These are phyloP conservation scores for Phytophthora europaea DNA, from an alignment of 352 stramenopile genomes.

Conservation along the genomic window DNA sequence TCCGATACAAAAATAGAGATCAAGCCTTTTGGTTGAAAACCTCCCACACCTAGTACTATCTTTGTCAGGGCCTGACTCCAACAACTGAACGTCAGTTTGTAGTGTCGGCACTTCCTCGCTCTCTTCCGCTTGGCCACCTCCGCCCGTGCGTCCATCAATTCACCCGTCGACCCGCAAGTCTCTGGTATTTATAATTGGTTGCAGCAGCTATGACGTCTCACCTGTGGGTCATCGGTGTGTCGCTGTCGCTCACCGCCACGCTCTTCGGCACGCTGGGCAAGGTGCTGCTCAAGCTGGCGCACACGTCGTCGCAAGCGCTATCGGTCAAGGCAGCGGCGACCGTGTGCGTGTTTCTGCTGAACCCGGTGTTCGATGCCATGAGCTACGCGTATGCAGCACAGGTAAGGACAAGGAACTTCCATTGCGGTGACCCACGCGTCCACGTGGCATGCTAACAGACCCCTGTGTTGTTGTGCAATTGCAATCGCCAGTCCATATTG, in stretches of 20 bases:
- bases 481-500: slow-evolving; percentile 71
- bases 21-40: slow-evolving; percentile 2
- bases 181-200: slow-evolving; percentile 36
- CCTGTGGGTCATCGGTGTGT: slow-evolving; percentile 82
- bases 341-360: slow-evolving; percentile 85
- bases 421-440: background rate
- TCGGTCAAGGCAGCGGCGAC: slow-evolving; percentile 77
- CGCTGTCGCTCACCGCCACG: slow-evolving; percentile 83
- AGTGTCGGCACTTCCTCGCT: slow-evolving; percentile 18
- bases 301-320: slow-evolving; percentile 67
- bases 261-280: slow-evolving; percentile 89
- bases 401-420: slow-evolving; percentile 37
- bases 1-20: slow-evolving; percentile 30
- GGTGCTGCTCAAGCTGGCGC: slow-evolving; percentile 88
- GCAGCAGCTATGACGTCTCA: slow-evolving; percentile 41
- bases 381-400: slow-evolving; percentile 89
- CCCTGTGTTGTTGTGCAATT: slow-evolving; percentile 30
- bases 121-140: slow-evolving; percentile 32
- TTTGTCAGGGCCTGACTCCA: slow-evolving; percentile 28
- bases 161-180: slow-evolving; percentile 10
- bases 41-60: slow-evolving; percentile 15
- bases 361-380: slow-evolving; percentile 88
- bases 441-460: slow-evolving; percentile 33
- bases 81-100: slow-evolving; percentile 37
- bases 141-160: slow-evolving; percentile 8